Evolutionary conservation across 805 yeast species (phyloP), one percentile per base, ranked within the genome.

Genomic region (Candida saitoana): DNA sequence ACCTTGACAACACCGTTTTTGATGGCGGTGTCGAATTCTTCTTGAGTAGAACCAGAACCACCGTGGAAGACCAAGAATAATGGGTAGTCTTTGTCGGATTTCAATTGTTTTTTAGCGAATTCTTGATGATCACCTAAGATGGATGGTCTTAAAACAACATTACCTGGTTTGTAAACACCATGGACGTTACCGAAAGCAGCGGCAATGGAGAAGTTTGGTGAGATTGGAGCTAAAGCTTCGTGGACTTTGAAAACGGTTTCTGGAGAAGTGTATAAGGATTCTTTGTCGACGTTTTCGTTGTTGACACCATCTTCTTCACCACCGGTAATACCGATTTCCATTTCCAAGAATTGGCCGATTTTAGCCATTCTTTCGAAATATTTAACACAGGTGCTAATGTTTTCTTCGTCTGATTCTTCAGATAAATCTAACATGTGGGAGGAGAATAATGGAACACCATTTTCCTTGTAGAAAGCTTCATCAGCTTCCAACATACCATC

Each of bases 281-380:
- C 89, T 74, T 85, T 84, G 65, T 80, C 80, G 54, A 87, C 96
- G 69, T 81, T 78, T 73, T 91, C 95, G 82, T 93, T 93, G 84
- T 93, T 93, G 63, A 93, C 99, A 83, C 99, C 99, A 67, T 93
- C 99, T 77, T 93, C 99, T 79, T 93, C 99, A 84, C 99, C 99
- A 76, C 99, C 99, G 69, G 99, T 93, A 82, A 93, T 93, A 82
- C 99, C 99, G 67, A 93, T 93, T 80, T 93, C 99, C 99, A 93
- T 93, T 81, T 93, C 99, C 67, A 93, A 82, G 93, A 93, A 93
- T 78, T 91, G 98, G 75, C 80, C 77, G 81, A 91, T 77, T 76
- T 86, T 88, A 69, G 95, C 74, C 82, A 87, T 88, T 75, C 96
- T 87, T 70, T 77, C 77, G 76, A 93, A 91, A 82, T 93, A 93